Evolutionary conservation across 1,284 basidiomycete species (phyloP), one percentile per base, ranked within the genome.

Genomic region (Trametes polyzona): DNA sequence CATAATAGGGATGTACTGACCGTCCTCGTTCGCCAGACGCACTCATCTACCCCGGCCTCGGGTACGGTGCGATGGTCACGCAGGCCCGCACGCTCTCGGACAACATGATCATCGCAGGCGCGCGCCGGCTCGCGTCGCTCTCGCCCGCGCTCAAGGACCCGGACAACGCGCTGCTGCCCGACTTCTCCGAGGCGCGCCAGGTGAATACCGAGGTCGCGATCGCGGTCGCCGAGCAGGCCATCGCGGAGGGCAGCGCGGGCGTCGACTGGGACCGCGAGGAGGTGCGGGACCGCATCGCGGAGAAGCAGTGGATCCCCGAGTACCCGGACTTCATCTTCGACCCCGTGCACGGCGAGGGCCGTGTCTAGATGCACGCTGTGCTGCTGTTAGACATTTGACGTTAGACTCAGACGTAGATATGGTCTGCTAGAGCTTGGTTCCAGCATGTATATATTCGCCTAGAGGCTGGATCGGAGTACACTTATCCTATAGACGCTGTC

Each of bases 1-100:
- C 16, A 16, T n/a, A n/a, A n/a, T n/a, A n/a, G n/a, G n/a, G n/a
- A n/a, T n/a, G n/a, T 12, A 14, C 44, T 32, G 40, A 43, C 43
- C 37, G n/a, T 16, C 3, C 35, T 19, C 7, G 23, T 8, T 21
- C 4, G 16, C 11, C 50, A 83, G 82, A 93, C 67, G 90, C 90
- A 0, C 75, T 92, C 24, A 86, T 92, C 44, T 92, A 91, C 70
- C 91, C 91, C 3, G 90, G 88, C 19, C 80, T 93, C 29, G 90
- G 90, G 14, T 85, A 90, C 55, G 92, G 91, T 33, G 75, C 82
- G 36, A 84, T 93, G 63, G 74, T 92, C 32, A 77, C 84, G 9
- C 76, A 84, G 63, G 83, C 88, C 1, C 76, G 81, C 11, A 76
- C 74, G 4, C 80, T 95, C 65, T 87, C 87, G 6, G 87, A 90